A percentile compares a stretch with the other conserved stretches of the same genome.
These are phyloP conservation scores for Quercus suber DNA, from an alignment of 306 rosid genomes.

Conservation along the genomic window DNA sequence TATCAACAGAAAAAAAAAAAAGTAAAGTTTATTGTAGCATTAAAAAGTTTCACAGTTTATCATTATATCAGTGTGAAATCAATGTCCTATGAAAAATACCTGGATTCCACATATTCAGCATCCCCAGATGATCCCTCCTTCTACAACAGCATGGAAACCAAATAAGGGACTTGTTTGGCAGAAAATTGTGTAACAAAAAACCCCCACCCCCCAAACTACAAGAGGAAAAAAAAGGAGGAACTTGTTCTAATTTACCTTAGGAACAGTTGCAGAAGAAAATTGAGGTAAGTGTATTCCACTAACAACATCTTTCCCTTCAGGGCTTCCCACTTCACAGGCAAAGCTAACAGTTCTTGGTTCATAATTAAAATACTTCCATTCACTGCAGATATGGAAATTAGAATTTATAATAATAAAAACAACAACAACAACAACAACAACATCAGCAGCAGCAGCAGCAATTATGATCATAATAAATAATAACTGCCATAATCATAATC, in stretches of 20 bases:
- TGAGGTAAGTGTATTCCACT: slow-evolving; percentile 45
- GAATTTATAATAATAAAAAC: not conserved
- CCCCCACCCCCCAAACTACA: not conserved
- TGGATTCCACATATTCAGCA: slow-evolving; percentile 38
- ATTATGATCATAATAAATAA: no score
- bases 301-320: slow-evolving; percentile 32
- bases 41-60: not conserved
- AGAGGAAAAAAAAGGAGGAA: slow-evolving; percentile 8
- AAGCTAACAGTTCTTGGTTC: slow-evolving; percentile 59
- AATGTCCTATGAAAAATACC: slow-evolving; percentile 37
- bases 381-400: slow-evolving; percentile 33
- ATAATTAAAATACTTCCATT: slow-evolving; percentile 75
- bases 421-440: not conserved
- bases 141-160: slow-evolving; percentile 32
- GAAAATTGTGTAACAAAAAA: not conserved
- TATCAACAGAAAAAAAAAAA: not conserved
- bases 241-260: slow-evolving; percentile 43
- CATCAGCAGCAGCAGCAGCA: not conserved
- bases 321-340: slow-evolving; percentile 33
- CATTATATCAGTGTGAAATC: not conserved
- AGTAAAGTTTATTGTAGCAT: not conserved
- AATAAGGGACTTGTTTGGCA: not conserved
- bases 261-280: slow-evolving; percentile 75
- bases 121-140: slow-evolving; percentile 30
- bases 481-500: no score